A percentile compares a stretch with the other conserved stretches of the same genome.
Evolutionary conservation across 1,284 basidiomycete species (phyloP).

Genomic region (Cryptococcus sp.): DNA sequence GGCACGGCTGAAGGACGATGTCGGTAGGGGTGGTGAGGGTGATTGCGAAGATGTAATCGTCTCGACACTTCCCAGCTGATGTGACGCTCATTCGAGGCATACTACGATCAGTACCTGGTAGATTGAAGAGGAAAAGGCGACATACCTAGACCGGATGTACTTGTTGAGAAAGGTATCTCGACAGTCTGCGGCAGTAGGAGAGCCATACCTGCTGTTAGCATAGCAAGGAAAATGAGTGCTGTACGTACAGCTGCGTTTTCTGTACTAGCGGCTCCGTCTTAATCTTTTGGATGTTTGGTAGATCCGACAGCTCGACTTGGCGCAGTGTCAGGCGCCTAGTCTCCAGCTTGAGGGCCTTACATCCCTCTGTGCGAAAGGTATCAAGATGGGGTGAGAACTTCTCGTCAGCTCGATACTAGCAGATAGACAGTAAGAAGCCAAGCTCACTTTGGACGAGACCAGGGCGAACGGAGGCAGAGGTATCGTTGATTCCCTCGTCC

Average conservation of each 20-base stretch:
- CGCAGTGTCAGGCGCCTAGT: conserved; percentile 32
- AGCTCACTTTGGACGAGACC: too few relatives aligned
- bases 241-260: conserved; percentile 38
- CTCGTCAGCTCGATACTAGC: too few relatives aligned
- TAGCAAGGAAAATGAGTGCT: too few relatives aligned
- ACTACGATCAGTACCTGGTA: background rate
- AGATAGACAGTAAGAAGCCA: too few relatives aligned
- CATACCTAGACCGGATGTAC: conserved; percentile 30
- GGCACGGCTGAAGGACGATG: conserved; percentile 17
- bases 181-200: conserved; percentile 25
- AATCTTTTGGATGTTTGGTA: conserved; percentile 33
- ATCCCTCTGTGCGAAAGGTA: conserved; percentile 9
- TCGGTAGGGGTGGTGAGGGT: conserved; percentile 28
- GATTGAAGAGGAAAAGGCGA: background rate
- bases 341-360: conserved; percentile 20
- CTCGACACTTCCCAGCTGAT: conserved; percentile 12
- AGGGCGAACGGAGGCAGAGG: too few relatives aligned
- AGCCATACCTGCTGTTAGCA: conserved; percentile 26
- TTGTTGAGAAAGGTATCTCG: conserved; percentile 32
- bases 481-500: too few relatives aligned
- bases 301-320: conserved; percentile 30
- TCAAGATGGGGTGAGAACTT: background rate
- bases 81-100: conserved; percentile 4
- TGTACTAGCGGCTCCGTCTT: conserved; percentile 44
- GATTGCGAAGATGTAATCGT: conserved; percentile 41